Base-by-base conservation (phyloP, 1,139 yeast genomes). In the Scheffersomyces illinoinensis region DNA sequence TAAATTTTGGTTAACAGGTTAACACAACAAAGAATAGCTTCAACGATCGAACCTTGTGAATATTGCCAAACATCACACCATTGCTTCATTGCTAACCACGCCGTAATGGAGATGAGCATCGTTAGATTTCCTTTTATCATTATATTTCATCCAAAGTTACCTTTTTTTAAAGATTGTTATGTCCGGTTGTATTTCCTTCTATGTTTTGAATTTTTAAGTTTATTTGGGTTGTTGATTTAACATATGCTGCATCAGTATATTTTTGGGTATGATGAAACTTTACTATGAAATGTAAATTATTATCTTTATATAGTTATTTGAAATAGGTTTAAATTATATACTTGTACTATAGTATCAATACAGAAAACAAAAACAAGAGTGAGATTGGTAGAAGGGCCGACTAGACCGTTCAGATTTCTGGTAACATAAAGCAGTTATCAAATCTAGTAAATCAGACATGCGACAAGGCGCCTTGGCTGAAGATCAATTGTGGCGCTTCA, bases 331-430 rank as follows among this genome's bases (percentile, higher is more conserved):
- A 56, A 55, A 58, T 61, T 66, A 64, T 68, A 68, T 67, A 67
- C 68, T 62, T 68, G 71, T 66, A 68, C 62, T 63, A 68, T 68
- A 68, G 70, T 57, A 21, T 53, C 52, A 23, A 54, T 49, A 39
- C 50, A 24, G 26, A 21, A 54, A 54, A 50, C 21, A 24, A 52
- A 50, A 52, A 26, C 26, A 51, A 52, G 24, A 24, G 18, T 12
- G n/a, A 18, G 21, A 47, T 14, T 17, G 10, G 10, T 24, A 24
- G 6, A 24, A 24, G 33, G 33, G 21, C 21, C 4, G 21, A 21
- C 21, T 21, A 6, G 33, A 24, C 33, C 33, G 10, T 5, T 24
- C 6, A 24, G 7, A 8, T 4, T 24, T 24, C 33, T 8, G 5
- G 33, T 4, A 8, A 24, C 10, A 24, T 24, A 24, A 24, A 24